Percentiles rank a stretch among this genome's conserved stretches.
phyloP scores from a whole-genome alignment of 2,329 filamentous ascomycete species.

The Lachnellula suecica region DNA sequence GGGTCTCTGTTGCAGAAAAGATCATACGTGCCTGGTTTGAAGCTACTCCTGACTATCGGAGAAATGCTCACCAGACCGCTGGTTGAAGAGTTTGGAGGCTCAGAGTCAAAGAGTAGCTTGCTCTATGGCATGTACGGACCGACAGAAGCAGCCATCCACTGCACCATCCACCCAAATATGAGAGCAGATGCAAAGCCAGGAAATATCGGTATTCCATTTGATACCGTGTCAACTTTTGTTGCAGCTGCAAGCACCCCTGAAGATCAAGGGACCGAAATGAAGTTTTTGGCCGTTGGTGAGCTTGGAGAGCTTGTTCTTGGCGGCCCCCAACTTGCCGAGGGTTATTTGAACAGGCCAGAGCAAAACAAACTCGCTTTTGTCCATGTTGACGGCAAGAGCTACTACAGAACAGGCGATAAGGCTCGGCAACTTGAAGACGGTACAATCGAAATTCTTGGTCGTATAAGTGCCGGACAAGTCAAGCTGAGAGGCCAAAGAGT shows the following conservation, averaged over 20 bases:
- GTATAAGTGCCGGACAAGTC: constrained; percentile 77
- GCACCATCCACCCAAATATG: constrained; percentile 71
- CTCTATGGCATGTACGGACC: constrained; percentile 94
- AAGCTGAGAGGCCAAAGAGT: constrained; percentile 84
- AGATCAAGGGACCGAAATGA: constrained; percentile 21
- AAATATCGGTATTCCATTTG: constrained; percentile 75
- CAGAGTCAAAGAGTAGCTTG: constrained; percentile 50
- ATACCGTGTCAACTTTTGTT: constrained; percentile 59
- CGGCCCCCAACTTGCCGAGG: constrained; percentile 74
- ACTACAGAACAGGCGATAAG: constrained; percentile 87
- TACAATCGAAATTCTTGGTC: constrained; percentile 78
- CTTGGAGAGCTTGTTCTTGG: constrained; percentile 72
- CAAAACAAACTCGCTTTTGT: constrained; percentile 75
- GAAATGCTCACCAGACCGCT: constrained; percentile 85
- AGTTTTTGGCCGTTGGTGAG: constrained; percentile 31
- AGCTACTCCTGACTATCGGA: constrained; percentile 79
- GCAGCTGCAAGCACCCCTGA: constrained; percentile 18
- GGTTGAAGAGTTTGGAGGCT: constrained; percentile 72
- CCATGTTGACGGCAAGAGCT: constrained; percentile 56
- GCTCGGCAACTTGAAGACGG: constrained; percentile 67
- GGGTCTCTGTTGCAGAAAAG: constrained; percentile 72
- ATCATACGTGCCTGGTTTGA: constrained; percentile 64
- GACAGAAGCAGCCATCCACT: constrained; percentile 90
- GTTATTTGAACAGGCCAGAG: constrained; percentile 78
- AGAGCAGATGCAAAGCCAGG: constrained; percentile 53